Evolutionary conservation across 441 rosid species (phyloP).

Genomic region (Jatropha podagrica): DNA sequence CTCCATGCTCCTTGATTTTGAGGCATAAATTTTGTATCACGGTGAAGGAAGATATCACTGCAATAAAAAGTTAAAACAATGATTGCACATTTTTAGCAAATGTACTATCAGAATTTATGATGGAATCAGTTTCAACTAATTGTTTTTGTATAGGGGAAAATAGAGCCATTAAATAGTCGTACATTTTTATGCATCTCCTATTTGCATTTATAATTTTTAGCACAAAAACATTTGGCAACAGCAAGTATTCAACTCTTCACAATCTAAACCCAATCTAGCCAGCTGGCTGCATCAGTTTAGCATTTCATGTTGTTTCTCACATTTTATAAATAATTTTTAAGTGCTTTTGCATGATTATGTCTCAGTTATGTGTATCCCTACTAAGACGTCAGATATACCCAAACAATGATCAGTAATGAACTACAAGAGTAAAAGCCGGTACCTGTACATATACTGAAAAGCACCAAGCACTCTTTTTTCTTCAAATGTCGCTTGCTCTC

Average conservation of each 20-base stretch:
- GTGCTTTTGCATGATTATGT: no score
- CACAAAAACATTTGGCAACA: no score
- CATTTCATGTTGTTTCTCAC: no score
- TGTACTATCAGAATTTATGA: not conserved
- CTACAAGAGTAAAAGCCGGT: conserved; percentile 6
- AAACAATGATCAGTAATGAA: not conserved
- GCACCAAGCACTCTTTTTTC: conserved; percentile 82
- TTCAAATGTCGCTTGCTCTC: conserved; percentile 65
- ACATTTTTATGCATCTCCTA: no score
- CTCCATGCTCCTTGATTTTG: conserved; percentile 81
- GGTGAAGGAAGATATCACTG: conserved; percentile 86
- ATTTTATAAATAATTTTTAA: no score
- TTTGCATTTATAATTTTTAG: no score
- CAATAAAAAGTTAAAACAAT: conserved; percentile 21
- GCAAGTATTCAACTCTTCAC: no score
- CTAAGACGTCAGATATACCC: not conserved
- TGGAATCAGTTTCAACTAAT: no score
- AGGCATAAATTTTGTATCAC: conserved; percentile 75
- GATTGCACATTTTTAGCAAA: conserved; percentile 4
- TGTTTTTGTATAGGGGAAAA: no score
- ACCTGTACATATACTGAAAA: conserved; percentile 83
- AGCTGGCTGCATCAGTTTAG: no score
- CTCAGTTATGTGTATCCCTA: not conserved
- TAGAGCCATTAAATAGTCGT: no score
- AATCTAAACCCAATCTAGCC: no score